Percentiles rank a stretch among this genome's conserved stretches.
phyloP scores from a whole-genome alignment of 495 filamentous ascomycete genomes.

The Xanthoparmelia taractica region DNA sequence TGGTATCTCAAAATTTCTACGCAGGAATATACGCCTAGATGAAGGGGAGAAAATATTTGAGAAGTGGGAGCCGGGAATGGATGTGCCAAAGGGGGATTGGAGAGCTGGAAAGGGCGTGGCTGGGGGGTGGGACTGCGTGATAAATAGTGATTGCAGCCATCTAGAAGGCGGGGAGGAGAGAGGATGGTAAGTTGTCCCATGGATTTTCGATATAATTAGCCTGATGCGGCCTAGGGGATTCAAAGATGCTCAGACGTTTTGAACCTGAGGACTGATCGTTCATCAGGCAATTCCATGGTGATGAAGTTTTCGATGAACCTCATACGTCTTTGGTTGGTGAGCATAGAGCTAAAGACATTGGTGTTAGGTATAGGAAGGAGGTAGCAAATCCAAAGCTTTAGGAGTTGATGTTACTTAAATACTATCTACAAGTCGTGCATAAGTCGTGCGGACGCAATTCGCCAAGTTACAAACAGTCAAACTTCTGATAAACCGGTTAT shows the following conservation, averaged over 20 bases:
- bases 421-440: background rate
- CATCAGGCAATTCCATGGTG: conserved; percentile 63
- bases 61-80: conserved; percentile 29
- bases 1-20: conserved; percentile 57
- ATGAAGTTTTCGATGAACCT: conserved; percentile 53
- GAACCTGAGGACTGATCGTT: background rate
- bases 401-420: background rate
- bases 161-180: conserved; percentile 74
- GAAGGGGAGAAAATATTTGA: background rate
- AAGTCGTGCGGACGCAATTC: background rate
- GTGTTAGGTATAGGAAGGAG: background rate
- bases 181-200: conserved; percentile 61
- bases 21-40: conserved; percentile 21
- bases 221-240: conserved; percentile 24
- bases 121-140: conserved; percentile 71
- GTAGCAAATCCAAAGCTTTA: conserved; percentile 2
- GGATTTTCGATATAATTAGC: conserved; percentile 12
- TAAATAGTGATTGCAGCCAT: conserved; percentile 77
- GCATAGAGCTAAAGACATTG: background rate
- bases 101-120: conserved; percentile 56
- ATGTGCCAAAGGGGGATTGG: conserved; percentile 48
- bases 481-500: background rate
- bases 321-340: background rate
- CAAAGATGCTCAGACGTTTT: conserved; percentile 17
- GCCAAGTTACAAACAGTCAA: background rate